Conservation (phyloP, 2,329 filamentous ascomycete species). For the Chaetomium strumarium region DNA sequence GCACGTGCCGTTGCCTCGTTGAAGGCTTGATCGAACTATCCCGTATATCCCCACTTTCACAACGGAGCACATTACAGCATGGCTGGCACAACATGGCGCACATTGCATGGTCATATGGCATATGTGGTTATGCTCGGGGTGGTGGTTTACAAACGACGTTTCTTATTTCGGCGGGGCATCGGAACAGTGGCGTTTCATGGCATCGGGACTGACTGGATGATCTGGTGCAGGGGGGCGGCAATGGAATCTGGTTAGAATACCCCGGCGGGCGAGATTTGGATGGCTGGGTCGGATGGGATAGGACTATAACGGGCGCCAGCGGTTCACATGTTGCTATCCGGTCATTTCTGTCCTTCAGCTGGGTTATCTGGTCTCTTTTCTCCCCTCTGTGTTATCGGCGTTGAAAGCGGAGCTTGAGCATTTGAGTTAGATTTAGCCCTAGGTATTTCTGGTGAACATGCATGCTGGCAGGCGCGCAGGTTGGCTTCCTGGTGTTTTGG, state of each 20-base stretch:
- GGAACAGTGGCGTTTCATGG: conserved; percentile 3
- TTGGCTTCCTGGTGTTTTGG: not conserved
- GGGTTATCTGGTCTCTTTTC: not conserved
- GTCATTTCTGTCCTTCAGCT: not conserved
- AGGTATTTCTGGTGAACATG: not conserved
- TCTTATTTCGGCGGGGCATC: not conserved
- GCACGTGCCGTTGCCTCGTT: conserved; percentile 62
- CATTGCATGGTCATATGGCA: not conserved
- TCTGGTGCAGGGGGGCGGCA: not conserved
- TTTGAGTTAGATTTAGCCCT: not conserved
- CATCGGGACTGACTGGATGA: conserved; percentile 1
- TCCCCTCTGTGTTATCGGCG: not conserved
- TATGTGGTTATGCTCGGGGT: conserved; percentile 2
- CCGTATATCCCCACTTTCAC: not conserved
- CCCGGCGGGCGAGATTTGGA: not conserved
- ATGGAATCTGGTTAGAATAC: conserved; percentile 4
- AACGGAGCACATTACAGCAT: not conserved
- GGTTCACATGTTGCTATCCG: not conserved
- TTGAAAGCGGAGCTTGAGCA: not conserved
- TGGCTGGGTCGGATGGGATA: not conserved
- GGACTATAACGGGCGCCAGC: not conserved
- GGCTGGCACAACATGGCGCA: not conserved
- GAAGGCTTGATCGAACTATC: conserved; percentile 33
- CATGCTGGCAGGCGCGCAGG: not conserved
- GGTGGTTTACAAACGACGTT: not conserved